Evolutionary conservation across 2,329 filamentous ascomycete genomes (phyloP).

Genomic region (Diaporthe batatas): DNA sequence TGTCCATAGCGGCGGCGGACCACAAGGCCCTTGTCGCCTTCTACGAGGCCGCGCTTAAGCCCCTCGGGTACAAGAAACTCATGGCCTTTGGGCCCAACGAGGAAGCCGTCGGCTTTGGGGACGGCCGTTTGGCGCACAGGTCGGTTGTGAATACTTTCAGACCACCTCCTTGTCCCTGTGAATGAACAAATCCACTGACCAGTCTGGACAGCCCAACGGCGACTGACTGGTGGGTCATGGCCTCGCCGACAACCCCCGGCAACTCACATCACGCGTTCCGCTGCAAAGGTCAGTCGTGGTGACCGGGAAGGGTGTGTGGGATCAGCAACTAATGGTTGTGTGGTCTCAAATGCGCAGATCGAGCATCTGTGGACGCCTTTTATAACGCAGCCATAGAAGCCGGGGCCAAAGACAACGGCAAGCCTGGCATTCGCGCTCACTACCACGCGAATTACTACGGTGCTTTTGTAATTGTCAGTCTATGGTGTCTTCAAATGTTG

Average conservation of each 20-base stretch:
- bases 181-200: not conserved
- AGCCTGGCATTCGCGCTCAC: slow-evolving; percentile 58
- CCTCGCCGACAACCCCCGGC: slow-evolving; percentile 38
- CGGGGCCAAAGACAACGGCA: slow-evolving; percentile 63
- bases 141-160: not conserved
- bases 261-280: slow-evolving; percentile 51
- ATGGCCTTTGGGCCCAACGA: slow-evolving; percentile 47
- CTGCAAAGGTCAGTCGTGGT: slow-evolving; percentile 48
- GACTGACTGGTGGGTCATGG: slow-evolving; percentile 51
- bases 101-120: slow-evolving; percentile 48
- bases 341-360: slow-evolving; percentile 49
- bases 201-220: slow-evolving; percentile 13
- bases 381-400: slow-evolving; percentile 57
- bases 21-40: slow-evolving; percentile 50
- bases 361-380: slow-evolving; percentile 58
- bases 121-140: slow-evolving; percentile 40
- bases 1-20: slow-evolving; percentile 49
- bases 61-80: slow-evolving; percentile 53
- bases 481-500: too few species aligned
- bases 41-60: slow-evolving; percentile 53
- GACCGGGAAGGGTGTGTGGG: too few species aligned
- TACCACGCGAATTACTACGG: slow-evolving; percentile 64
- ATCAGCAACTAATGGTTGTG: not conserved
- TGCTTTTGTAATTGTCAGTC: slow-evolving; percentile 58
- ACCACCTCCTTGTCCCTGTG: not conserved